Conservation (phyloP, 306 rosid species). For the Casuarina cunninghamiana region DNA sequence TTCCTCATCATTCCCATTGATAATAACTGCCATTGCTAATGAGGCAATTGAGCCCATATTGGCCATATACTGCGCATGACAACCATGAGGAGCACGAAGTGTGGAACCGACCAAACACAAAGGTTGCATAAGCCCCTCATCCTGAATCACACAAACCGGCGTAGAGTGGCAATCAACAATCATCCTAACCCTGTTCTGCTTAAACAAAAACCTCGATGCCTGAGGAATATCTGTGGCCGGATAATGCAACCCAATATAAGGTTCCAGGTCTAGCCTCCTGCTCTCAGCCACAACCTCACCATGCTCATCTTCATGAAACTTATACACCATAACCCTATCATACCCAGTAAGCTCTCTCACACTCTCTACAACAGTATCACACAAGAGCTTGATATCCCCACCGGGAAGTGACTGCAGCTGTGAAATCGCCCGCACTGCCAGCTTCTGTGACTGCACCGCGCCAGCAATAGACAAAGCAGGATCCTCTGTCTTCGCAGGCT, state of each 20-base stretch:
- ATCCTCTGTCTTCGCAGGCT: constrained; percentile 81
- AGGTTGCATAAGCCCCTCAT: constrained; percentile 74
- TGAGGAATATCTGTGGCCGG: constrained; percentile 97
- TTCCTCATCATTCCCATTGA: constrained; percentile 75
- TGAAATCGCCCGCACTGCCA: constrained; percentile 89
- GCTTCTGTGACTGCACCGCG: constrained; percentile 94
- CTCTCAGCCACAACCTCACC: constrained; percentile 98
- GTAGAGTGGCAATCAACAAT: constrained; percentile 85
- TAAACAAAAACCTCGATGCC: constrained; percentile 95
- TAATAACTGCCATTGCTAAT: constrained; percentile 81
- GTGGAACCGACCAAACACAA: constrained; percentile 94
- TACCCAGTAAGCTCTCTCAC: constrained; percentile 82
- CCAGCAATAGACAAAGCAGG: constrained; percentile 98
- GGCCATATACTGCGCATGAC: constrained; percentile 96
- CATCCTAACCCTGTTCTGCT: constrained; percentile 95
- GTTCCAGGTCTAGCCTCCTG: constrained; percentile 79
- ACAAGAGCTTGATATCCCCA: constrained; percentile 71
- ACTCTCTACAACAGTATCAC: constrained; percentile 80
- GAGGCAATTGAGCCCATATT: constrained; percentile 96
- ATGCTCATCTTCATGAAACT: constrained; percentile 96
- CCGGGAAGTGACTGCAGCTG: constrained; percentile 85
- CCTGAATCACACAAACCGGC: constrained; percentile 70
- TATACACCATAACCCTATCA: constrained; percentile 96
- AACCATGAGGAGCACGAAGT: constrained; percentile 88
- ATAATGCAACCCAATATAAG: constrained; percentile 92